phyloP scores from a whole-genome alignment of 495 filamentous ascomycete species.

The Cudoniella acicularis region DNA sequence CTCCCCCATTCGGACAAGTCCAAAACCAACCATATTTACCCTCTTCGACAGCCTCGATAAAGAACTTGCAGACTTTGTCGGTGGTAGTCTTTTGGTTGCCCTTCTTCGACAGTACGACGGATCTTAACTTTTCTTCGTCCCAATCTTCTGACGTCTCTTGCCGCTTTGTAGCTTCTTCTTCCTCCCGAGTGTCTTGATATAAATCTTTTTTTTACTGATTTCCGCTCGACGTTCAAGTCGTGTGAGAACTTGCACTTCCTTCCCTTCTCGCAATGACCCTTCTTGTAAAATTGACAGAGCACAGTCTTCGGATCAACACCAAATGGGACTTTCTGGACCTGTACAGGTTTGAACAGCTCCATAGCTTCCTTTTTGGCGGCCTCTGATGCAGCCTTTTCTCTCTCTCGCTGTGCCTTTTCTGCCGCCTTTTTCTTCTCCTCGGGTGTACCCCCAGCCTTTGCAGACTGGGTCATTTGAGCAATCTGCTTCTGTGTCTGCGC shows the following conservation, averaged over 20 bases:
- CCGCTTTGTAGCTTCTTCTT: slow-evolving; percentile 76
- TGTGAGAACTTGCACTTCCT: slow-evolving; percentile 97
- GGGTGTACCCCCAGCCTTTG: slow-evolving; percentile 64
- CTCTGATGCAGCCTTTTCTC: slow-evolving; percentile 78
- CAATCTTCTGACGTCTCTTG: slow-evolving; percentile 91
- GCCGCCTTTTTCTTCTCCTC: slow-evolving; percentile 88
- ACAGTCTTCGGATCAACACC: slow-evolving; percentile 98
- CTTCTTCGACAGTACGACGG: slow-evolving; percentile 90
- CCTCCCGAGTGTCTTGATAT: slow-evolving; percentile 81
- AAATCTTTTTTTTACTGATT: slow-evolving; percentile 86
- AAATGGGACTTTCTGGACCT: slow-evolving; percentile 94
- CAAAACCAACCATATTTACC: slow-evolving; percentile 99
- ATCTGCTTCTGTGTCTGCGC: slow-evolving; percentile 84
- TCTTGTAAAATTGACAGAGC: slow-evolving; percentile 93
- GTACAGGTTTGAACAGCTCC: slow-evolving; percentile 90
- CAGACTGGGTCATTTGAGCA: slow-evolving; percentile 69
- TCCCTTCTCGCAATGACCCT: slow-evolving; percentile 95
- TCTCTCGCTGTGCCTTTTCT: slow-evolving; percentile 78
- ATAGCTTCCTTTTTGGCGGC: slow-evolving; percentile 71
- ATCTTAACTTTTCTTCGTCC: slow-evolving; percentile 93
- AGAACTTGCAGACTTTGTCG: slow-evolving; percentile 98
- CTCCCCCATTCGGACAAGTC: slow-evolving; percentile 92
- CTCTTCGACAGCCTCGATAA: slow-evolving; percentile 97
- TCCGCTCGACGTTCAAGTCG: slow-evolving; percentile 83
- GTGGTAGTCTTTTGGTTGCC: slow-evolving; percentile 95